Conservation (phyloP, 2,329 filamentous ascomycete species). For the Calycina marina region DNA sequence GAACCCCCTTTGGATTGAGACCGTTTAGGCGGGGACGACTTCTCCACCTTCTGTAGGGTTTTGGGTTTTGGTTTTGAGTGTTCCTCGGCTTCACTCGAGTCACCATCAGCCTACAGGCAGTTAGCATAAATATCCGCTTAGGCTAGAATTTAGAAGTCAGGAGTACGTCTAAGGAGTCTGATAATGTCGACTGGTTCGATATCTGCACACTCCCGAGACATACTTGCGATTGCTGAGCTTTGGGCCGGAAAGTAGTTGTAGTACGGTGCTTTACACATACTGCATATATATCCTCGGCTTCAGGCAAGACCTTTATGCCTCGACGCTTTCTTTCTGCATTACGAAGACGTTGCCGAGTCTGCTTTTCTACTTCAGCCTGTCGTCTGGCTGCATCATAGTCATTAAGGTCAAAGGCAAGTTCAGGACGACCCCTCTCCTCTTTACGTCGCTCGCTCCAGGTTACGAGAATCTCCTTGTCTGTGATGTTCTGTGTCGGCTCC, state of each 20-base stretch:
- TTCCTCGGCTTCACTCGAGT: background rate
- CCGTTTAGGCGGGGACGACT: too few species aligned
- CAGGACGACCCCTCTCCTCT: slow-evolving; percentile 8
- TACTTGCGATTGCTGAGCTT: too few species aligned
- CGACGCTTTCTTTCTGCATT: slow-evolving; percentile 11
- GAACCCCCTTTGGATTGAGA: too few species aligned
- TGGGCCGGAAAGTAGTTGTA: too few species aligned
- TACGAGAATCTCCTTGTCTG: slow-evolving; percentile 23
- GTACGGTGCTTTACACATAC: too few species aligned
- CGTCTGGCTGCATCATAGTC: slow-evolving; percentile 7
- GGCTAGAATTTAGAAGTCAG: too few species aligned
- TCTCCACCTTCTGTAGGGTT: too few species aligned
- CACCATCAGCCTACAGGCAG: too few species aligned
- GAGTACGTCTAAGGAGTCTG: too few species aligned
- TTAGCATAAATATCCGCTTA: too few species aligned
- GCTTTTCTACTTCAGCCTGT: slow-evolving; percentile 8
- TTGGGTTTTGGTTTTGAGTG: background rate
- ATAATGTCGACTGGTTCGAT: too few species aligned
- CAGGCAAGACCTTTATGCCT: slow-evolving; percentile 6
- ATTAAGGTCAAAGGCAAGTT: slow-evolving; percentile 13
- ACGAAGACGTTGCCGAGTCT: slow-evolving; percentile 9
- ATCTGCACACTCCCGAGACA: too few species aligned
- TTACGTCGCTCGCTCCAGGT: slow-evolving; percentile 17
- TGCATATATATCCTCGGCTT: background rate
- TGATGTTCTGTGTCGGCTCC: slow-evolving; percentile 31